These are phyloP conservation scores for Russula earlei DNA, from an alignment of 768 basidiomycete species.

Conservation along the genomic window DNA sequence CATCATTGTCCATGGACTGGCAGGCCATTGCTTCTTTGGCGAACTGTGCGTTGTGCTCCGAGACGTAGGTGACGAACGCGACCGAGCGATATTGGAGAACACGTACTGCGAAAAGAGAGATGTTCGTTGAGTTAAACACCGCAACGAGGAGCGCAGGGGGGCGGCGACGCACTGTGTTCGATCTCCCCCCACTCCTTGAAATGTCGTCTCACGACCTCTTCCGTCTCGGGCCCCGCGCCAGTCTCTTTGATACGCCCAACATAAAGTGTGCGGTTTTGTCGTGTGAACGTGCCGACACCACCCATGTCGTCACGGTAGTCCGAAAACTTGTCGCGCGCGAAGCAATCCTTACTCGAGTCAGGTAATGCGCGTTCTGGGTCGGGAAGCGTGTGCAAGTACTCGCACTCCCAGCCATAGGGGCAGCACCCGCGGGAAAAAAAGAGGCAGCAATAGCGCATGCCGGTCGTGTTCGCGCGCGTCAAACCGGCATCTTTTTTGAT, in stretches of 20 bases:
- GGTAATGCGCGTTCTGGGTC: conserved; percentile 59
- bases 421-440: conserved; percentile 97
- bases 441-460: conserved; percentile 87
- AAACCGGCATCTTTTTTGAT: conserved; percentile 85
- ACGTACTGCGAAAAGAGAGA: conserved; percentile 43
- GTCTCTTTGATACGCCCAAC: conserved; percentile 92
- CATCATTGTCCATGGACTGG: conserved; percentile 94
- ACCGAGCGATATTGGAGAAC: conserved; percentile 91
- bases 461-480: conserved; percentile 90
- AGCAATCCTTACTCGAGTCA: conserved; percentile 93
- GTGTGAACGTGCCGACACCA: conserved; percentile 92
- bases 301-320: conserved; percentile 99
- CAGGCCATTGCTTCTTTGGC: conserved; percentile 99
- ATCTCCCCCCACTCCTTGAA: conserved; percentile 96
- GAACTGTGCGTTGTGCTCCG: conserved; percentile 83
- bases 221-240: conserved; percentile 79
- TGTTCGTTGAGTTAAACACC: neutral
- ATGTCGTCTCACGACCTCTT: conserved; percentile 83
- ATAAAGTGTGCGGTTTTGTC: conserved; percentile 91
- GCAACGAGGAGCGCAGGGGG: neutral
- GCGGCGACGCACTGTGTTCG: conserved; percentile 65
- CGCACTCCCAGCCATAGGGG: conserved; percentile 97
- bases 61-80: conserved; percentile 92
- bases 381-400: conserved; percentile 87
- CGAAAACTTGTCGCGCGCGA: conserved; percentile 92